Evolutionary conservation across 352 stramenopile species (phyloP).

Genomic region (Phytophthora idaei): DNA sequence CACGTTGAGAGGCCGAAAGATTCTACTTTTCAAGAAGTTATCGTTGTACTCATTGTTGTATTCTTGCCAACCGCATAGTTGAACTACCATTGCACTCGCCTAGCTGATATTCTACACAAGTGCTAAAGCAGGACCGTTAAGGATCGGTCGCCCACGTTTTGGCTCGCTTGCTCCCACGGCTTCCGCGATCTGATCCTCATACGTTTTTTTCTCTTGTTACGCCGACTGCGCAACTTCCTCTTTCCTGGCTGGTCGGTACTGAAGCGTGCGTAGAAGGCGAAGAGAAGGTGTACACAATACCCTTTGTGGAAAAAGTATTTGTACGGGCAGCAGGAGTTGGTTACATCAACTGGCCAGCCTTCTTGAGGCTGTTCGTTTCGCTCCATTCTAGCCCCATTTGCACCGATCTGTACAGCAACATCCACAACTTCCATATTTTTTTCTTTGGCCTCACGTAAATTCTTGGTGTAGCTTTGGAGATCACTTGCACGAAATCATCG

Average conservation of each 20-base stretch:
- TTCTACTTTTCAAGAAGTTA: too few species aligned
- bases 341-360: neutral
- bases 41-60: too few species aligned
- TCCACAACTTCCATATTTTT: neutral
- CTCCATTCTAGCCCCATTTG: conserved; percentile 1
- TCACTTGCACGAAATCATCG: neutral
- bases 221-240: neutral
- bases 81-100: too few species aligned
- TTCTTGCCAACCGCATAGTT: too few species aligned
- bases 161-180: neutral
- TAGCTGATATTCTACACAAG: too few species aligned
- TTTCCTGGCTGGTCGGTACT: neutral
- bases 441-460: neutral
- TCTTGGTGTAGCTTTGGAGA: neutral
- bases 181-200: neutral
- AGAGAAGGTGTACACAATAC: neutral
- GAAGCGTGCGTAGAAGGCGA: neutral
- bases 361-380: neutral
- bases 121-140: neutral
- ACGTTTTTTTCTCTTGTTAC: neutral
- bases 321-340: neutral
- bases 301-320: neutral
- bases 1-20: too few species aligned
- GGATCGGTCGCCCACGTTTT: neutral
- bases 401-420: conserved; percentile 1